Base-by-base conservation (phyloP, 768 basidiomycete species). In the Xanthoconium stramineum region DNA sequence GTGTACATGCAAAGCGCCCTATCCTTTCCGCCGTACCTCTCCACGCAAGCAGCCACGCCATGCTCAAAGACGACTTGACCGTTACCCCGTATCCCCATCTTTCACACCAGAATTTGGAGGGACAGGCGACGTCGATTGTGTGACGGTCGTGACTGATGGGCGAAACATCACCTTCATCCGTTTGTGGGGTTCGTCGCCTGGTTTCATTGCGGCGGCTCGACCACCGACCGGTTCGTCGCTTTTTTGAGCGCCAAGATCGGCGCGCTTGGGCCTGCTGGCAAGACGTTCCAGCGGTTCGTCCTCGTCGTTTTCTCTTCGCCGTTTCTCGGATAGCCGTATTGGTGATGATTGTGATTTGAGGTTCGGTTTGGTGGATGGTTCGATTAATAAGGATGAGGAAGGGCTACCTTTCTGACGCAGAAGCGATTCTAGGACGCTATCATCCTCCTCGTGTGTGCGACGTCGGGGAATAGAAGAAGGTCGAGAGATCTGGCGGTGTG, bases 111-210 rank as follows among this genome's bases (percentile, higher is more conserved):
- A 71, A 79, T 84, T 80, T 83, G 88, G 82, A 67, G 83, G 77
- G 51, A 75, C 66, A 13, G 76, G 72, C 6, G 72, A 69, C 12
- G 75, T 60, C 28, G 79, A 65, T 49, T 76, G 70, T 44, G 74
- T 57, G 32, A 65, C 53, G 29, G 66, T 58, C 20, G 49, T 49
- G 49, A 60, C 61, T 53, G 69, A 59, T 51, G 74, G 61, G 40
- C 84, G 83, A 56, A 91, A 78, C 71, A 83, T 87, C 57, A 92
- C 75, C 73, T 89, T 90, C 65, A 92, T 80, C 69, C 88, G 89
- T 72, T 85, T 89, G 50, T 76, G 77, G 39, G 80, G 82, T 32
- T 72, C 74, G 58, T 76, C 74, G 10, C 69, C 68, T 30, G 64
- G 61, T 62, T 76, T 75, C 50, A 64, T 62, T 35, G 58, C 53